phyloP scores from a whole-genome alignment of 2,329 filamentous ascomycete genomes.

The Raffaelea ambrosiae region DNA sequence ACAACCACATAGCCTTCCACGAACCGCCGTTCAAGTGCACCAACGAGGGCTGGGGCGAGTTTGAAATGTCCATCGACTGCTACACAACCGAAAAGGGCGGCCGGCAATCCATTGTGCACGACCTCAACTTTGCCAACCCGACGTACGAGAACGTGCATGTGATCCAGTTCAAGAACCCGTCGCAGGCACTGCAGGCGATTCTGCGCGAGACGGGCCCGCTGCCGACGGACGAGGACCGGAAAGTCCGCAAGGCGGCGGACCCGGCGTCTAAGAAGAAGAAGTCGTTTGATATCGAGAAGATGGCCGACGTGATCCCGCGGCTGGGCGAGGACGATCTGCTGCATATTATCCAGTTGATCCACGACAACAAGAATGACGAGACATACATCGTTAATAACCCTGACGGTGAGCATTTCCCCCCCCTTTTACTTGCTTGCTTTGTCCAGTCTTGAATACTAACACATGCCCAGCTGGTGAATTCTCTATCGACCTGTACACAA shows the following conservation, averaged over 20 bases:
- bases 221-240: slow-evolving; percentile 61
- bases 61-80: slow-evolving; percentile 84
- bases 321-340: slow-evolving; percentile 88
- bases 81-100: slow-evolving; percentile 77
- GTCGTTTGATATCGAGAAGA: slow-evolving; percentile 81
- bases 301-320: slow-evolving; percentile 84
- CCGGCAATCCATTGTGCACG: slow-evolving; percentile 72
- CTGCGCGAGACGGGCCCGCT: slow-evolving; percentile 80
- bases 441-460: slow-evolving; percentile 4
- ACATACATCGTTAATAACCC: slow-evolving; percentile 97
- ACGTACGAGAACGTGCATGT: slow-evolving; percentile 77
- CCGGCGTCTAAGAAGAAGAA: slow-evolving; percentile 70
- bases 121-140: slow-evolving; percentile 80
- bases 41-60: slow-evolving; percentile 98
- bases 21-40: slow-evolving; percentile 80
- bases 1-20: slow-evolving; percentile 53
- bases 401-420: slow-evolving; percentile 57
- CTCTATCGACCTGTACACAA: slow-evolving; percentile 95
- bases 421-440: slow-evolving; percentile 1
- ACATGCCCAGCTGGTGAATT: slow-evolving; percentile 78
- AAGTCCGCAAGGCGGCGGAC: slow-evolving; percentile 56
- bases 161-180: slow-evolving; percentile 87
- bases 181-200: slow-evolving; percentile 68
- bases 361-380: slow-evolving; percentile 89
- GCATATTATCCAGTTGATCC: slow-evolving; percentile 94